Base-by-base conservation (phyloP, 2,329 filamentous ascomycete genomes). In the Nigrospora sphaerica region DNA sequence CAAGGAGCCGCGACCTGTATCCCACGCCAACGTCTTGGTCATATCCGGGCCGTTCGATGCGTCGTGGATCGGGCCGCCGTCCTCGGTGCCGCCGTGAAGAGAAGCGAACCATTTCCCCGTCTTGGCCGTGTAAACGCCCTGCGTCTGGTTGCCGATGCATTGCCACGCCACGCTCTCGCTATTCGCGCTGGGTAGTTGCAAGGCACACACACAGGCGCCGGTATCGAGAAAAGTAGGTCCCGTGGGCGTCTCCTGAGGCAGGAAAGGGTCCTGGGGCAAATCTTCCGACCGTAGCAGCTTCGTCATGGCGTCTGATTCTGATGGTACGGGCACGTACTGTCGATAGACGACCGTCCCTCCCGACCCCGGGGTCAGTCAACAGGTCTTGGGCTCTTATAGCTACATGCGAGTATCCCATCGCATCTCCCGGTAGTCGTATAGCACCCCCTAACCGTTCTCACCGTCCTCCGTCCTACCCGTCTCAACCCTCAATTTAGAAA, bases 101-200 rank as follows among this genome's bases (percentile, higher is more conserved):
- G 62, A 56, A 12, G 62, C 57, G 48, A 69, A 73, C 70, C 69
- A 73, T 48, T 71, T 72, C 5, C 69, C 70, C 3, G 55, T 61
- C 17, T 54, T 66, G 16, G 57, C 57, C 3, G 48, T 50, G 45
- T 70, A 70, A 1, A 69, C 59, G 2, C 59, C 61, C 38, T 69
- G 55, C 0, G 66, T 70, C 50, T 71, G 69, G 48, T 72, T 69
- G 12, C 70, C 69, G 31, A 71, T 66, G 49, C 70, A 73, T 48
- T 70, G 67, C 70, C 70, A 73, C n/a, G 59, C 57, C 12, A 57
- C 54, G 23, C 53, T 42, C 6, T 47, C 44, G 43, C 45, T 55
- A 45, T 13, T 48, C 13, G 41, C 44, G 2, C 59, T 55, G 3
- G 57, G 45, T 16, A 51, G 38, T 18, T 59, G 58, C 12, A 70